A percentile compares a stretch with the other conserved stretches of the same genome.
Conservation (phyloP, 2,329 filamentous ascomycete genomes). For the Fusarium xyrophilum region DNA sequence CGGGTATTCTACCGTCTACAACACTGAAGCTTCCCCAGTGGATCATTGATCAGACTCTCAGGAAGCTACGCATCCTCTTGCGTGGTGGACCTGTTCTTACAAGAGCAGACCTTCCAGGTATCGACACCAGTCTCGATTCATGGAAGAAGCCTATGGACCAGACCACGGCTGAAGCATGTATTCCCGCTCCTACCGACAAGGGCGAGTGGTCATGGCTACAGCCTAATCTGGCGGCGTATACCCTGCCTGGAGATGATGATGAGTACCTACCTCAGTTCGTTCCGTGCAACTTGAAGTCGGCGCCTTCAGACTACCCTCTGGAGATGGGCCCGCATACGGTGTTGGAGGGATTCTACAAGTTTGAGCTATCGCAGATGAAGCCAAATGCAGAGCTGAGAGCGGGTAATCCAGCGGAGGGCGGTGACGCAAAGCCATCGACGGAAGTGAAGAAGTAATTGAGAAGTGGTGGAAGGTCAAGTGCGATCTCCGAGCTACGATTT, state of each 20-base stretch:
- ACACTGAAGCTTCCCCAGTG: not conserved
- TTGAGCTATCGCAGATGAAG: not conserved
- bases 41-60: not conserved
- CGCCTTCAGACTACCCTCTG: not conserved
- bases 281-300: rapidly evolving
- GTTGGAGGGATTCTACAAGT: not conserved
- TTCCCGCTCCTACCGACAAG: not conserved
- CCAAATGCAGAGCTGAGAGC: not conserved
- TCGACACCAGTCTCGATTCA: not conserved
- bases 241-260: not conserved
- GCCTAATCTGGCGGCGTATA: not conserved
- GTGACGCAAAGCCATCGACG: not conserved
- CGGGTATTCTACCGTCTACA: not conserved
- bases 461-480: rapidly evolving
- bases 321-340: not conserved
- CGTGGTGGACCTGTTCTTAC: not conserved
- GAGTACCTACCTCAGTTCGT: not conserved
- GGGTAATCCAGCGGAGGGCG: not conserved
- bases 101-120: not conserved
- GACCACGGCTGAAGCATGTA: not conserved
- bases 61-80: not conserved
- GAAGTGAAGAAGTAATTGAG: not conserved
- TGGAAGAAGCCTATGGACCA: not conserved
- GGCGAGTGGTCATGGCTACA: not conserved
- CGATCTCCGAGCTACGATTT: rapidly evolving